A percentile compares a stretch with the other conserved stretches of the same genome.
phyloP scores from a whole-genome alignment of 305 asterid genomes.

The Solanum hybrid region DNA sequence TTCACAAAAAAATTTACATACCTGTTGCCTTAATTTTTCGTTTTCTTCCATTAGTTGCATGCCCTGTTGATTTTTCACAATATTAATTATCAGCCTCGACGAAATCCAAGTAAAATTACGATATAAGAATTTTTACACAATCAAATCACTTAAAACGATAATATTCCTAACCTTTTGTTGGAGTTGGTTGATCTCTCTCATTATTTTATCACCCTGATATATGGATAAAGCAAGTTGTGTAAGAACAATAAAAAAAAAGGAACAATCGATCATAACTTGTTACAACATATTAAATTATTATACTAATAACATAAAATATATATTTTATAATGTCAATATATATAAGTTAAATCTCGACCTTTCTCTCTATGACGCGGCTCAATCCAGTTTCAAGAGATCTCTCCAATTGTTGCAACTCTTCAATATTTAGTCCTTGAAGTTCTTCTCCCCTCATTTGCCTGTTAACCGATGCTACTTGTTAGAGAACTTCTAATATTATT shows the following conservation, averaged over 20 bases:
- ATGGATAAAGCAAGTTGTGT: background rate
- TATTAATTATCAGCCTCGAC: background rate
- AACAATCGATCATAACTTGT: background rate
- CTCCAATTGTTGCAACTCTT: constrained; percentile 66
- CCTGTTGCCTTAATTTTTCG: constrained; percentile 49
- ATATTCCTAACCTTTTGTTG: constrained; percentile 44
- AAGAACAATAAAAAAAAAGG: background rate
- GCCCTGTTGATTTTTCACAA: constrained; percentile 31
- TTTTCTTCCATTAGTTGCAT: constrained; percentile 62
- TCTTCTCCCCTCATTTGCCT: constrained; percentile 94
- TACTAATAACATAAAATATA: background rate
- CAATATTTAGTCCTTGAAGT: constrained; percentile 55
- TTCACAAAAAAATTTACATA: background rate
- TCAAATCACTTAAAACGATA: background rate
- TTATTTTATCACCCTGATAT: constrained; percentile 50
- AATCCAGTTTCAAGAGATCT: constrained; percentile 64
- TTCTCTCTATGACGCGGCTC: constrained; percentile 49
- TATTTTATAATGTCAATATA: background rate
- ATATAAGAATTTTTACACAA: background rate
- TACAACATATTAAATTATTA: background rate
- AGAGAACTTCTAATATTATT: background rate
- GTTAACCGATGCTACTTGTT: background rate
- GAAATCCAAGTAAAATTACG: background rate
- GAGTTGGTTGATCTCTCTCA: constrained; percentile 55
- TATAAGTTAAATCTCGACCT: constrained; percentile 20